Evolutionary conservation across 1,284 basidiomycete species (phyloP), one percentile per base, ranked within the genome.

Genomic region (Cryptococcus sp.): DNA sequence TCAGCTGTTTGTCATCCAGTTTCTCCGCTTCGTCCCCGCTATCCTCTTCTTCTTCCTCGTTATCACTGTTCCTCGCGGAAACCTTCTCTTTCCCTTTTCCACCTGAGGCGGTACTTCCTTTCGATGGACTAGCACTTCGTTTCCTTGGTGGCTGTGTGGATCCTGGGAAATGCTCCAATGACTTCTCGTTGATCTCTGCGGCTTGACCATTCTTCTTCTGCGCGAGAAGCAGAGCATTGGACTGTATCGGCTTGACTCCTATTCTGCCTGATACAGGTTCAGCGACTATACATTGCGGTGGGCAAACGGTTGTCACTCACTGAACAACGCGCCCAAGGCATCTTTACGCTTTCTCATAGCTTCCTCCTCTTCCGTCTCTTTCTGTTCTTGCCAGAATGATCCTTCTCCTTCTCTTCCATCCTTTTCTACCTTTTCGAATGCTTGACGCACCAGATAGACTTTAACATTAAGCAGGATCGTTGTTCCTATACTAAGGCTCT

Each of bases 1-100:
- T 66, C 66, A 76, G 52, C 63, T 92, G 87, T 65, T 86, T 85
- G 48, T 87, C 86, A 7, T 84, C 83, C 50, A 94, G 77, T 53
- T 89, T 86, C 68, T 90, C 89, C 5, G 81, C 74, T 52, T 78
- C 76, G 55, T 76, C 75, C 13, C 75, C 85, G 55, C 89, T 78
- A 52, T 80, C 79, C 15, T 76, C 76, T 34, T 76, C 79, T 14
- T 70, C 86, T 3, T 67, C 79, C 50, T 88, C 87, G 1, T 86
- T 83, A 68, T 64, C 71, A 35, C 65, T 65, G 46, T 67, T 66
- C 14, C 43, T 47, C 2, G 64, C 66, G 4, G 67, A 66, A n/a
- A 52, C 60, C 49, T 67, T 68, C 33, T 57, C 68, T 57, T 73
- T 72, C 1, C 59, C 64, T 48, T 68, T 68, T 14, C 59, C 62